Base-by-base conservation (phyloP, 352 stramenopile species). In the Phytophthora podocarpi region DNA sequence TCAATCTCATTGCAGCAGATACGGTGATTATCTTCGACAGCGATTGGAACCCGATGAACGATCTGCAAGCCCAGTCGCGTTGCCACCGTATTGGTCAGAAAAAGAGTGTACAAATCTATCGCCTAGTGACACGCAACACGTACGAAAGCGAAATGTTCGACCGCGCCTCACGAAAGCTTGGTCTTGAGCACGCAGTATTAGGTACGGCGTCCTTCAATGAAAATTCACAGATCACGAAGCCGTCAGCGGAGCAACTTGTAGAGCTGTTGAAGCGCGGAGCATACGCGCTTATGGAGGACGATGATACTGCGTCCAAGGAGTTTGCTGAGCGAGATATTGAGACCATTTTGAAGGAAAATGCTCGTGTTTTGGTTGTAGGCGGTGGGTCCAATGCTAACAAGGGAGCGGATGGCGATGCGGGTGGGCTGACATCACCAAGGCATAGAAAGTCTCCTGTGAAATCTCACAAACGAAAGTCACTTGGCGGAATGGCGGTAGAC, bases 131-230 rank as follows among this genome's bases (percentile, higher is more conserved):
- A 30, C 79, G 93, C 12, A 99, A 99, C 67, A 99, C 97, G 3
- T 99, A 99, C 64, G 98, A 99, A 80, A 98, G 98, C 69, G 94
- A 99, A 80, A 99, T 99, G 98, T 99, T 99, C 65, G 93, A 99
- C 57, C 92, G 97, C 39, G 97, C 96, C 16, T 98, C 89, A 20
- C 76, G 95, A 61, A 99, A 99, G 72, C 97, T 99, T 52, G 97
- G 97, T 9, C 87, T 99, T 5, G 98, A 99, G 58, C 96, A 98
- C 56, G 98, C 97, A 13, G 97, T 99, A 8, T 79, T 99, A n/a
- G 95, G 98, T 23, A 98, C 87, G 3, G 85, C 83, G 15, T 93
- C 89, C 49, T 85, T 98, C 93, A 89, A 93, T 85, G 87, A 98
- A 72, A 78, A 90, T 21, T 74, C 78, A 72, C 95, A 92, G 63